Conservation (phyloP, 352 stramenopile species). For the Pythium plurisporium region DNA sequence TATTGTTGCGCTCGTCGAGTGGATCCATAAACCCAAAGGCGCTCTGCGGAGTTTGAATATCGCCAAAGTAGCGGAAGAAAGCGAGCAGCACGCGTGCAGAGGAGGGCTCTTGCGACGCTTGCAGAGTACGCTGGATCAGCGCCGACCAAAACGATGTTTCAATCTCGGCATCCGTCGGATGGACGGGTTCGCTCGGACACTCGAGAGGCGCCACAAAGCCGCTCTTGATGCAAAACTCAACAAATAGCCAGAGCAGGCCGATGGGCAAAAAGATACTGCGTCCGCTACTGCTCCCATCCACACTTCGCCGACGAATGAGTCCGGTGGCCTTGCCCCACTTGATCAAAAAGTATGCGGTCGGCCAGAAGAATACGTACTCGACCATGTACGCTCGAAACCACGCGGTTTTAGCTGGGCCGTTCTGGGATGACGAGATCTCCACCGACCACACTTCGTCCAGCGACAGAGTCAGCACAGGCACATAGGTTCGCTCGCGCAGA, state of each 20-base stretch:
- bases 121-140: constrained; percentile 29
- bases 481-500: constrained; percentile 27
- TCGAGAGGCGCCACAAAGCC: constrained; percentile 44
- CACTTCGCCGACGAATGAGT: constrained; percentile 51
- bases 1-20: constrained; percentile 63
- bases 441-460: constrained; percentile 53
- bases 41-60: constrained; percentile 34
- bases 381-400: constrained; percentile 68
- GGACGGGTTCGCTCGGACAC: not conserved
- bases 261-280: constrained; percentile 55
- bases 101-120: constrained; percentile 3
- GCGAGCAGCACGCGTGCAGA: constrained; percentile 47
- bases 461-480: constrained; percentile 63
- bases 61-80: constrained; percentile 58
- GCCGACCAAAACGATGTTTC: constrained; percentile 64
- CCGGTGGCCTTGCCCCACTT: constrained; percentile 69
- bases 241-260: constrained; percentile 72
- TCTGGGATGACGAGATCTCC: constrained; percentile 52
- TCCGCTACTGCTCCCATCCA: constrained; percentile 26
- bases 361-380: constrained; percentile 71
- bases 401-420: constrained; percentile 64
- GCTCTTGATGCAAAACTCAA: constrained; percentile 54
- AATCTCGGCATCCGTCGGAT: constrained; percentile 28
- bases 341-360: constrained; percentile 65
- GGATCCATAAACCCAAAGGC: constrained; percentile 59